Evolutionary conservation across 805 yeast genomes (phyloP).

Genomic region (Ogataea naganishii): DNA sequence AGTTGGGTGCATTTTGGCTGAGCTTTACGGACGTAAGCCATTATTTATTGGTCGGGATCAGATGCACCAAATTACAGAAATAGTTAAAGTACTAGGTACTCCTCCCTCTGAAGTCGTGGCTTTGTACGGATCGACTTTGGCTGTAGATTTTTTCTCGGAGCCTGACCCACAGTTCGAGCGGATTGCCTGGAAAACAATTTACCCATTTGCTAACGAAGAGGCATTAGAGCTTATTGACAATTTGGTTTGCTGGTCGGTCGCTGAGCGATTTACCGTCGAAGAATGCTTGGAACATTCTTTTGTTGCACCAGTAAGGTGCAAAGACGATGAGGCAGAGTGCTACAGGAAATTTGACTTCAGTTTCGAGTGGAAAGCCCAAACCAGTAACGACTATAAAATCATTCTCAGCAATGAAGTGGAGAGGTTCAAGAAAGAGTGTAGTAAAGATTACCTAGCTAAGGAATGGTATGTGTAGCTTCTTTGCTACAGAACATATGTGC

Average conservation of each 20-base stretch:
- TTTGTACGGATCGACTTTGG: constrained; percentile 34
- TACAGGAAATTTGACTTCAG: constrained; percentile 50
- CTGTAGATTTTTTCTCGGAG: constrained; percentile 36
- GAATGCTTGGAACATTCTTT: constrained; percentile 52
- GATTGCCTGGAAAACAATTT: constrained; percentile 42
- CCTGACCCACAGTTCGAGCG: constrained; percentile 34
- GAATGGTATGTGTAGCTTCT: constrained; percentile 5
- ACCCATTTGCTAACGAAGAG: constrained; percentile 49
- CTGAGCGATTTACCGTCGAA: constrained; percentile 42
- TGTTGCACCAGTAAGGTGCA: constrained; percentile 43
- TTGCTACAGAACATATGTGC: no score
- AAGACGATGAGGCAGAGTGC: constrained; percentile 47
- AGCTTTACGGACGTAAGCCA: constrained; percentile 73
- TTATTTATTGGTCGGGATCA: constrained; percentile 71
- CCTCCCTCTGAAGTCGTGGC: constrained; percentile 44
- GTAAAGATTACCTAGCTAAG: constrained; percentile 1
- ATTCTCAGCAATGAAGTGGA: constrained; percentile 46
- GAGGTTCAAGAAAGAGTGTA: constrained; percentile 31
- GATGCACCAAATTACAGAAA: constrained; percentile 60
- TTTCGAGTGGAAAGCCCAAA: constrained; percentile 41
- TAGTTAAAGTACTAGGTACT: constrained; percentile 60
- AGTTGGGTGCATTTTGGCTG: constrained; percentile 83
- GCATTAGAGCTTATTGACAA: constrained; percentile 46
- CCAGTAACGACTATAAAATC: constrained; percentile 37
- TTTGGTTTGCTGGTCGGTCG: constrained; percentile 60